Conservation (phyloP, 495 filamentous ascomycete genomes). For the Clavariopsis aquatica region DNA sequence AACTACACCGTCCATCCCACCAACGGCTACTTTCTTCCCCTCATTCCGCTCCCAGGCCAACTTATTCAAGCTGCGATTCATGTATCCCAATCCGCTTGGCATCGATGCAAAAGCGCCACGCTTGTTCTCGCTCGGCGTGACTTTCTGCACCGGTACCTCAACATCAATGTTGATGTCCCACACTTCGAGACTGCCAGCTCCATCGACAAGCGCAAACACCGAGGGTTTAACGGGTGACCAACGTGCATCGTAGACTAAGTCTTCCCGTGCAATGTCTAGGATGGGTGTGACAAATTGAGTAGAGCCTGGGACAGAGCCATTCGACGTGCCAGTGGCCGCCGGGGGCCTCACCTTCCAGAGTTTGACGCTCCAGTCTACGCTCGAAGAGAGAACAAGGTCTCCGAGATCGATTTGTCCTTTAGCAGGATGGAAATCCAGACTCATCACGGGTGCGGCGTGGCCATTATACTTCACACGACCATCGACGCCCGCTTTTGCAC, state of each 20-base stretch:
- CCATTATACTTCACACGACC: slow-evolving; percentile 78
- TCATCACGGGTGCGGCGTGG: slow-evolving; percentile 93
- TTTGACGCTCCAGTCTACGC: slow-evolving; percentile 94
- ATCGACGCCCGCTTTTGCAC: slow-evolving; percentile 94
- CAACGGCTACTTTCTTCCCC: slow-evolving; percentile 81
- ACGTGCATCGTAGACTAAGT: slow-evolving; percentile 90
- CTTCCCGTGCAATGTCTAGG: slow-evolving; percentile 86
- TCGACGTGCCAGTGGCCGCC: slow-evolving; percentile 56
- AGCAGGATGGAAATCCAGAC: slow-evolving; percentile 89
- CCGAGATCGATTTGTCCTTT: slow-evolving; percentile 91
- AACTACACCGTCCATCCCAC: slow-evolving; percentile 84
- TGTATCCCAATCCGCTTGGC: slow-evolving; percentile 47
- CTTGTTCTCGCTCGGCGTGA: slow-evolving; percentile 62
- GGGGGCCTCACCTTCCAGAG: slow-evolving; percentile 90
- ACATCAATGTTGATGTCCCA: slow-evolving; percentile 93
- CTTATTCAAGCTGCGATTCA: slow-evolving; percentile 85
- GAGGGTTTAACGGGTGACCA: slow-evolving; percentile 92
- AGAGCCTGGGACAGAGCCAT: slow-evolving; percentile 45
- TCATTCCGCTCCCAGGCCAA: slow-evolving; percentile 89
- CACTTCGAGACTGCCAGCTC: slow-evolving; percentile 87
- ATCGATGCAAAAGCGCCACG: slow-evolving; percentile 56
- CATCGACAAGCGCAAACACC: slow-evolving; percentile 91
- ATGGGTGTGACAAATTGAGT: slow-evolving; percentile 64
- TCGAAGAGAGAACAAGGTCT: slow-evolving; percentile 82
- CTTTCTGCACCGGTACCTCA: slow-evolving; percentile 81